Evolutionary conservation across 176 grass and related monocot species (phyloP), one percentile per base, ranked within the genome.

Genomic region (Carex kokanica): DNA sequence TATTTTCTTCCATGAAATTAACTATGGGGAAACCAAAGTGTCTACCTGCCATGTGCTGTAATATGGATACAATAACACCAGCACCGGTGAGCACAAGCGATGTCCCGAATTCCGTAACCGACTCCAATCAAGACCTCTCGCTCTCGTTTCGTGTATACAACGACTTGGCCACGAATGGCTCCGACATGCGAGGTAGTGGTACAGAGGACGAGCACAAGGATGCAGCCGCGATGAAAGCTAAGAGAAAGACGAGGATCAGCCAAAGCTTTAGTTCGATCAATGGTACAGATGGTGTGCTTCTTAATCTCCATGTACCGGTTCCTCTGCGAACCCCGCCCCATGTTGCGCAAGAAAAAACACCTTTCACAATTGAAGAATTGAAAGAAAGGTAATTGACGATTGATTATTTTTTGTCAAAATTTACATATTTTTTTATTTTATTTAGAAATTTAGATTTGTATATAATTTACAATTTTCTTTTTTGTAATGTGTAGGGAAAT

Each of bases 261-360:
- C 63, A 13, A 29, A 29, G 25, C 3, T 14, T 31, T 15, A 32
- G 63, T 65, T 31, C 63, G 15, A 65, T 8, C 58, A 49, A 25
- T 20, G 21, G 17, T 45, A 20, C 31, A 10, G 18, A 49, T 75
- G 70, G 41, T 45, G 47, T 75, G 36, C 70, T 45, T 51, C 70
- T 45, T 75, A 75, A 75, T 20, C 47, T 51, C 47, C 70, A 41
- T 75, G 47, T 51, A 75, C 21, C 41, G 70, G 27, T 75, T 75
- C 58, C n/a, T 60, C 8, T 60, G 58, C n/a, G 58, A 8, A 60
- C 17, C 58, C 58, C 58, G 8, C 58, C 58, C 2, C 58, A 60
- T 23, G n/a, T 9, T 20, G 6, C 58, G 8, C 58, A 60, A 17
- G 58, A n/a, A 60, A 60, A 17, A 21, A 2, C 7, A 23, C 17